These are phyloP conservation scores for Sporothrix inflata DNA, from an alignment of 2,329 filamentous ascomycete genomes.

Conservation along the genomic window DNA sequence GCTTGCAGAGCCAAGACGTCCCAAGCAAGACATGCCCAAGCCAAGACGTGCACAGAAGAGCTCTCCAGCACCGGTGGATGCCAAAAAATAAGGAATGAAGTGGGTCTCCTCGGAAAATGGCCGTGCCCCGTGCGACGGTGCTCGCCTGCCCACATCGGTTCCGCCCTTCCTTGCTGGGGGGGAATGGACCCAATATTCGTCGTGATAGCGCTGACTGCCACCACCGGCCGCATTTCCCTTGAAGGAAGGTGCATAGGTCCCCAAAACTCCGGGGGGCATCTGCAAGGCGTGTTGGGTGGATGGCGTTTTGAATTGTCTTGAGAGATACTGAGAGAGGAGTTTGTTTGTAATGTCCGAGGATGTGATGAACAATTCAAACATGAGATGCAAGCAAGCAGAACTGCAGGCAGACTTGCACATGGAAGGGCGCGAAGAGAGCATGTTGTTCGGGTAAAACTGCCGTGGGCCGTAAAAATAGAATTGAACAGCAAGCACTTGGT, in stretches of 20 bases:
- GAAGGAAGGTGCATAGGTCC: slow-evolving; percentile 16
- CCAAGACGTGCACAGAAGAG: background rate
- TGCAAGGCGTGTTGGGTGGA: background rate
- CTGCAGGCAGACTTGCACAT: background rate
- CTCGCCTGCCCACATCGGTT: background rate
- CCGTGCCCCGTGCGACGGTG: background rate
- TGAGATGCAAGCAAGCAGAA: background rate
- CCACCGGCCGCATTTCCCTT: slow-evolving; percentile 16
- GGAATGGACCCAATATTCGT: background rate
- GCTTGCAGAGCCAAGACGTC: background rate
- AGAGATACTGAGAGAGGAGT: background rate
- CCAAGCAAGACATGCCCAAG: background rate
- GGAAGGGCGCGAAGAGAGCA: background rate
- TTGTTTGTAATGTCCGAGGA: background rate
- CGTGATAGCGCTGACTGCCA: slow-evolving; percentile 19
- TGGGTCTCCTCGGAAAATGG: background rate
- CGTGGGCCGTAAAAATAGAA: background rate
- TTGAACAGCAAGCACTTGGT: background rate
- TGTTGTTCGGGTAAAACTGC: background rate
- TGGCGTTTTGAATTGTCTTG: background rate
- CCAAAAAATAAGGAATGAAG: too few species aligned
- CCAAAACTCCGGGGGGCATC: background rate
- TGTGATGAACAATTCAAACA: background rate
- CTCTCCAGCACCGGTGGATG: slow-evolving; percentile 5
- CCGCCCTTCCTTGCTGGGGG: background rate